These are phyloP conservation scores for Begonia masoniana DNA, from an alignment of 306 rosid species.

Conservation along the genomic window DNA sequence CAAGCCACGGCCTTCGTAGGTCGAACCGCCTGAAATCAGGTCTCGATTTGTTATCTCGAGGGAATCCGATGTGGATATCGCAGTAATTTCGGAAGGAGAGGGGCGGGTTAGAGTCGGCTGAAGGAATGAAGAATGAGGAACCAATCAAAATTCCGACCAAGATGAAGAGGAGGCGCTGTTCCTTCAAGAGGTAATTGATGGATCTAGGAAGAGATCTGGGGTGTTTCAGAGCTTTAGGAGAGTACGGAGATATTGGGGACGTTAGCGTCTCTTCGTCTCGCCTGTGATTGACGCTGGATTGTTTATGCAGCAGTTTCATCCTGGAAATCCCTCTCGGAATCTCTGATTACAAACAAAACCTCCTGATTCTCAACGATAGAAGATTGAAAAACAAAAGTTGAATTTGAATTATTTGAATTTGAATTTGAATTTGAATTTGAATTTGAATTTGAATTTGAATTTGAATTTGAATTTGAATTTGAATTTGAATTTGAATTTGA, in stretches of 20 bases:
- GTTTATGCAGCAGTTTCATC: conserved; percentile 71
- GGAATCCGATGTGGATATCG: conserved; percentile 16
- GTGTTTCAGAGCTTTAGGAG: conserved; percentile 64
- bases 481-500: too few relatives aligned
- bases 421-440: too few relatives aligned
- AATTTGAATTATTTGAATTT: too few relatives aligned
- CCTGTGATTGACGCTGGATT: conserved; percentile 43
- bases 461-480: too few relatives aligned
- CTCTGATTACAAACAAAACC: background rate
- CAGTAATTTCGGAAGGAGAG: conserved; percentile 35
- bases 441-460: too few relatives aligned
- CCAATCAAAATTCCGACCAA: conserved; percentile 77
- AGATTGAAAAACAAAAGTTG: too few relatives aligned
- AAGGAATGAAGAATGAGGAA: conserved; percentile 74
- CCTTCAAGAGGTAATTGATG: conserved; percentile 61
- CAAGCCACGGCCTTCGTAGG: background rate
- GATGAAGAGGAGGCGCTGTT: conserved; percentile 81
- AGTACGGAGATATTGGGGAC: conserved; percentile 35
- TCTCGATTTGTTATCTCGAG: conserved; percentile 5
- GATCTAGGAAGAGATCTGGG: conserved; percentile 81
- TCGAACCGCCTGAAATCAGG: conserved; percentile 10
- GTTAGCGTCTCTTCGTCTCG: conserved; percentile 61
- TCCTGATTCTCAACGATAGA: background rate
- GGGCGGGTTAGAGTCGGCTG: conserved; percentile 73
- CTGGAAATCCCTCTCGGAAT: conserved; percentile 2